Evolutionary conservation across 192 early-diverging fungal species (phyloP).

Genomic region (Coemansia interrupta): DNA sequence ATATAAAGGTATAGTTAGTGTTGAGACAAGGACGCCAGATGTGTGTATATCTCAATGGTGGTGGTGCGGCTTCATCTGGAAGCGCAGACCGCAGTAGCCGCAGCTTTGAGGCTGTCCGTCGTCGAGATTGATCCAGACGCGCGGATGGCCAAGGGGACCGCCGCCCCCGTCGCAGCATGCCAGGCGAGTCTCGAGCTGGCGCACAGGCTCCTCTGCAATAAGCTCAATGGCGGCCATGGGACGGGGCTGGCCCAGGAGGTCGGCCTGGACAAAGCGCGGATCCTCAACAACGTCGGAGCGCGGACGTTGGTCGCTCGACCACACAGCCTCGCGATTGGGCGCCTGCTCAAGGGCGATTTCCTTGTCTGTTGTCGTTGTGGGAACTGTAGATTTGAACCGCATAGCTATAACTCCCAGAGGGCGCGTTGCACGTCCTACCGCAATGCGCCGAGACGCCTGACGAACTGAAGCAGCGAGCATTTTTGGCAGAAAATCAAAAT

Average conservation of each 20-base stretch:
- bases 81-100: slow-evolving; percentile 81
- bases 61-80: slow-evolving; percentile 70
- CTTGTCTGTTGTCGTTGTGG: slow-evolving; percentile 9
- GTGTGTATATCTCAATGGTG: slow-evolving; percentile 36
- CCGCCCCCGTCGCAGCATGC: slow-evolving; percentile 87
- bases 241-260: slow-evolving; percentile 79
- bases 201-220: slow-evolving; percentile 84
- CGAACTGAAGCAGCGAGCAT: slow-evolving; percentile 29
- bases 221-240: slow-evolving; percentile 89
- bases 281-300: slow-evolving; percentile 67
- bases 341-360: slow-evolving; percentile 61
- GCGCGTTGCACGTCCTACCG: background rate
- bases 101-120: slow-evolving; percentile 63
- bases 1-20: background rate
- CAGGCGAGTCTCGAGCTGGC: slow-evolving; percentile 65
- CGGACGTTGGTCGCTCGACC: slow-evolving; percentile 74
- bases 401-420: slow-evolving; percentile 6
- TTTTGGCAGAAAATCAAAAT: background rate
- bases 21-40: background rate
- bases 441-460: slow-evolving; percentile 24
- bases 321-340: slow-evolving; percentile 66
- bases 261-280: slow-evolving; percentile 82
- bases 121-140: slow-evolving; percentile 88
- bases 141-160: slow-evolving; percentile 89
- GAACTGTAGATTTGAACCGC: slow-evolving; percentile 45